Evolutionary conservation across 1,139 yeast species (phyloP), one percentile per base, ranked within the genome.

Genomic region (Candida labiduridarum): DNA sequence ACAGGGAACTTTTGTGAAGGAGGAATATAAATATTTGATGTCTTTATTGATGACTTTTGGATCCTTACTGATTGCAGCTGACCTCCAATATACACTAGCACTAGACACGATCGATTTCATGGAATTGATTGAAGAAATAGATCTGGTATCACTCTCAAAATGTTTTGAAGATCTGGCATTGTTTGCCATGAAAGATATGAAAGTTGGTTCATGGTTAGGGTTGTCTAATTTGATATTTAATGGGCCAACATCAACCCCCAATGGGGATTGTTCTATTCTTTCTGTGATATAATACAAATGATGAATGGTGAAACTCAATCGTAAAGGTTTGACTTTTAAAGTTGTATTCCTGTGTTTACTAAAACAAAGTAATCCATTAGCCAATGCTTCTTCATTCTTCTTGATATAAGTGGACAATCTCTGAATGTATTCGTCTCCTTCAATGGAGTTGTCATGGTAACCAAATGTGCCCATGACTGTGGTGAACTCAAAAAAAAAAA

Each of bases 1-100:
- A 59, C 89, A 83, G 0, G 89, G 89, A 34, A 84, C 71, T 56
- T 84, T 84, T 9, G 87, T 81, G 63, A 84, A 84, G 9, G 86
- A 83, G n/a, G 85, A 79, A 60, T 83, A 82, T 38, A 84, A 63
- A 64, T 84, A 84, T 55, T 76, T 78, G 47, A 84, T 64, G 59
- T 84, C 87, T 42, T 76, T 74, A 43, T 65, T 69, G 36, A 76
- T 66, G 19, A 68, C 65, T 46, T 72, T 76, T 14, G 81, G 80
- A 55, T 76, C 82, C 55, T 72, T 72, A 49, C 67, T 64, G 46
- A 66, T 62, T 25, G 71, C 67, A 46, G 68, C 64, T 10, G 69
- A 65, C 52, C 79, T 63, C 78, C 80, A 75, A 55, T 75, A 76
- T 1, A 71, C 67, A 1, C 78, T 71, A 2, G 81, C 80, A 49